Base-by-base conservation (phyloP, 2,329 filamentous ascomycete genomes). In the Whalleya microplaca region DNA sequence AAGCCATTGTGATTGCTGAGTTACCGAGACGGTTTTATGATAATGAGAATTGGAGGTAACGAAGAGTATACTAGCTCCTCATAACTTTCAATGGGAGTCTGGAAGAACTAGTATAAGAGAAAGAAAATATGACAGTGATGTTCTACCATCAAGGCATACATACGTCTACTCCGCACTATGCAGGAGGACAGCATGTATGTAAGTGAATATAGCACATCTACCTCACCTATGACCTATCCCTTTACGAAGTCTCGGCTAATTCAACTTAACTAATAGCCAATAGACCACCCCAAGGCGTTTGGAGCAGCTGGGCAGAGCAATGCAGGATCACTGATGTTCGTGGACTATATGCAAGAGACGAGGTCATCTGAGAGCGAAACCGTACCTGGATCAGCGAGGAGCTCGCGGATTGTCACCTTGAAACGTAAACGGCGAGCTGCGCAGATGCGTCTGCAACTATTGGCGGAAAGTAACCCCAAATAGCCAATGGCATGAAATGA, bases 1-100 rank as follows among this genome's bases (percentile, higher is more conserved):
- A 70, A 46, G 56, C 54, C 62, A 64, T 64, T 50, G 19, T 45
- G 18, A 23, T 29, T n/a, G 16, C 16, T 32, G 2, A 8, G 21
- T 46, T 9, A 18, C 21, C 16, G 12, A 18, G 23, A 27, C 9
- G 43, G 21, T 9, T 16, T 23, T 1, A 23, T 16, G 43, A 45
- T 23, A 27, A 21, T 45, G n/a, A 29, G 7, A 18, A 18, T 9
- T 18, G 9, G 21, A 27, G 8, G 18, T 46, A 21, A 19, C 5
- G 23, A 18, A 18, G n/a, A 29, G 32, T n/a, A 21, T 21, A 7
- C 21, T 29, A 18, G 9, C 21, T 46, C n/a, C 32, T 23, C 21
- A 37, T 12, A 37, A 16, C 32, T 12, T 29, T 14, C 14, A 37
- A 37, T 12, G 9, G 14, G 14, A 37, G 32, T 37, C 9, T 37